phyloP scores from a whole-genome alignment of 768 basidiomycete genomes.

The Hygrocybe coccinea region DNA sequence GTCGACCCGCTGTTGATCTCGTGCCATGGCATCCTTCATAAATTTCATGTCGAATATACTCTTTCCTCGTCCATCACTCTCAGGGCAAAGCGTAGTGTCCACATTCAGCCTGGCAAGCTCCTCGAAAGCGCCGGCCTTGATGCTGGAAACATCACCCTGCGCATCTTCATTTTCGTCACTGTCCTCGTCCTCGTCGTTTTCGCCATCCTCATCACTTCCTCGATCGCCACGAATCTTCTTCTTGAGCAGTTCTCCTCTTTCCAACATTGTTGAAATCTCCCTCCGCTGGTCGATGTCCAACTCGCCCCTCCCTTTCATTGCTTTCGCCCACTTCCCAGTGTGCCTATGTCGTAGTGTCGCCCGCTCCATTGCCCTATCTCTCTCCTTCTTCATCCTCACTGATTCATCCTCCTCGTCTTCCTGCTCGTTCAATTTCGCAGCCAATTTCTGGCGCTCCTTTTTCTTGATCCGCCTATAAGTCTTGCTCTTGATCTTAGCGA shows the following conservation, averaged over 20 bases:
- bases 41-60: slow-evolving; percentile 95
- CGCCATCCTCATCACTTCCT: slow-evolving; percentile 49
- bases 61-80: slow-evolving; percentile 45
- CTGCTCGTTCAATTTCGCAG: slow-evolving; percentile 43
- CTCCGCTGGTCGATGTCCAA: slow-evolving; percentile 54
- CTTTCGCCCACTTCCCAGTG: slow-evolving; percentile 83
- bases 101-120: slow-evolving; percentile 55
- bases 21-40: slow-evolving; percentile 87
- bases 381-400: slow-evolving; percentile 62
- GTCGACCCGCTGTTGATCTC: slow-evolving; percentile 54
- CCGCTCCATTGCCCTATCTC: slow-evolving; percentile 78
- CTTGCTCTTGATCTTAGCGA: slow-evolving; percentile 95
- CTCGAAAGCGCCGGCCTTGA: slow-evolving; percentile 70
- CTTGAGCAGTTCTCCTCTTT: slow-evolving; percentile 72
- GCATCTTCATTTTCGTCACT: slow-evolving; percentile 43
- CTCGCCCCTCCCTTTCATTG: slow-evolving; percentile 54
- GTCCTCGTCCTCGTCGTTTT: slow-evolving; percentile 35
- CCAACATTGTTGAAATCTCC: slow-evolving; percentile 83
- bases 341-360: slow-evolving; percentile 86
- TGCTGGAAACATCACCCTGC: slow-evolving; percentile 45
- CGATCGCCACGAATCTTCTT: slow-evolving; percentile 67
- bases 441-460: slow-evolving; percentile 65
- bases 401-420: slow-evolving; percentile 51
- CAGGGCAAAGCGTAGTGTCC: slow-evolving; percentile 23
- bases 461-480: slow-evolving; percentile 81